Evolutionary conservation across 2,329 filamentous ascomycete species (phyloP).

Genomic region (Emericellopsis cladophorae): DNA sequence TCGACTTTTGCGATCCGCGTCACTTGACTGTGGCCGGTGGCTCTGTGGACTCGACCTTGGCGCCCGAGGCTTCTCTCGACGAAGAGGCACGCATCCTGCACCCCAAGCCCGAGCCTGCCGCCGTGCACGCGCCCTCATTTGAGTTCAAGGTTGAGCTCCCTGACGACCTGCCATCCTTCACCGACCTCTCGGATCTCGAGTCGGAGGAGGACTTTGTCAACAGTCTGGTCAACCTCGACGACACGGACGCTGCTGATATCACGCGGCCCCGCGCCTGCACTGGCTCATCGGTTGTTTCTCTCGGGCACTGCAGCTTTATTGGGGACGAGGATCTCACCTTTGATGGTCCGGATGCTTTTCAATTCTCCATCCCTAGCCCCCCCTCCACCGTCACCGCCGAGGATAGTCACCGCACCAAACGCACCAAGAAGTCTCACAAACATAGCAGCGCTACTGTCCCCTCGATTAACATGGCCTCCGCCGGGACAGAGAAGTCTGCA

Average conservation of each 20-base stretch:
- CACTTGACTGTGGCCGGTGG: constrained; percentile 61
- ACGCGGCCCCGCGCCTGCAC: constrained; percentile 60
- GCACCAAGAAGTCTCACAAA: constrained; percentile 38
- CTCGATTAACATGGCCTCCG: constrained; percentile 27
- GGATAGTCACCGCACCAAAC: constrained; percentile 43
- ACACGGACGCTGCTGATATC: constrained; percentile 36
- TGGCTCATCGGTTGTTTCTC: constrained; percentile 53
- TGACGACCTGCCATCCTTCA: constrained; percentile 59
- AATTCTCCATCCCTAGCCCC: constrained; percentile 51
- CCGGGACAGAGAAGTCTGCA: constrained; percentile 9
- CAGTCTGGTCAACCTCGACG: constrained; percentile 54
- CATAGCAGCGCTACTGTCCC: constrained; percentile 26
- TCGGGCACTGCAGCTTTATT: constrained; percentile 67
- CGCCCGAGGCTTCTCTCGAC: constrained; percentile 50
- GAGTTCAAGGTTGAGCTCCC: constrained; percentile 37
- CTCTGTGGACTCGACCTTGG: constrained; percentile 33
- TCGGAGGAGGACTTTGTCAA: constrained; percentile 74
- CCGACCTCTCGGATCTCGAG: constrained; percentile 81
- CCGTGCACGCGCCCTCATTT: constrained; percentile 28
- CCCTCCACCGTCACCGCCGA: constrained; percentile 24
- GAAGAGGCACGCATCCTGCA: constrained; percentile 29
- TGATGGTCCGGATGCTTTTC: constrained; percentile 52
- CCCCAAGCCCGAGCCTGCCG: constrained; percentile 31
- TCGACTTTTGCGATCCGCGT: constrained; percentile 84
- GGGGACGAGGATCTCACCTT: constrained; percentile 66